These are phyloP conservation scores for Pestalotiopsis sp. DNA, from an alignment of 2,329 filamentous ascomycete species.

Conservation along the genomic window DNA sequence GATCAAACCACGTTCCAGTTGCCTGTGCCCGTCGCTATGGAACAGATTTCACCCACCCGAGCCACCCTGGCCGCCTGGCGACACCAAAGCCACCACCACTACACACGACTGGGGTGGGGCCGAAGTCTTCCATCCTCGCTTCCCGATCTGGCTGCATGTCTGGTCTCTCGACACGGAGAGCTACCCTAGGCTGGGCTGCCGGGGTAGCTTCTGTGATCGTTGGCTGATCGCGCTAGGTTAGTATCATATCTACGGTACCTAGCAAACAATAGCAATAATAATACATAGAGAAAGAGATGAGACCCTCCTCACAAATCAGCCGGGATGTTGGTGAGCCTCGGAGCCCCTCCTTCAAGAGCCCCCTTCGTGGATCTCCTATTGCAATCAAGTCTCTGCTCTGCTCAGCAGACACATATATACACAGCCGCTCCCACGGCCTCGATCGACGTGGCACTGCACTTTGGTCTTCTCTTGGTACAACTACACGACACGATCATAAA, in stretches of 20 bases:
- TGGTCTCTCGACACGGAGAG: background rate
- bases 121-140: background rate
- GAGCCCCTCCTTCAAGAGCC: background rate
- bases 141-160: conserved; percentile 6
- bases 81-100: background rate
- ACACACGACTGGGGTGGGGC: background rate
- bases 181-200: background rate
- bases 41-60: background rate
- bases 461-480: background rate
- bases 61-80: background rate
- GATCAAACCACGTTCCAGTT: conserved; percentile 31
- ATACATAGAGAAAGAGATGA: background rate
- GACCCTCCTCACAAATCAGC: background rate
- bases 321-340: background rate
- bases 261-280: background rate
- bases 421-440: background rate
- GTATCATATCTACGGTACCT: background rate
- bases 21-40: conserved; percentile 10
- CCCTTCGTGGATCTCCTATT: background rate
- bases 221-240: background rate
- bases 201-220: background rate
- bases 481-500: background rate
- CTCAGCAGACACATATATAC: background rate
- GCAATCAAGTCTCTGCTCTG: background rate
- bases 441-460: background rate